Base-by-base conservation (phyloP, 352 stramenopile species). In the Globisporangium viniferum region DNA sequence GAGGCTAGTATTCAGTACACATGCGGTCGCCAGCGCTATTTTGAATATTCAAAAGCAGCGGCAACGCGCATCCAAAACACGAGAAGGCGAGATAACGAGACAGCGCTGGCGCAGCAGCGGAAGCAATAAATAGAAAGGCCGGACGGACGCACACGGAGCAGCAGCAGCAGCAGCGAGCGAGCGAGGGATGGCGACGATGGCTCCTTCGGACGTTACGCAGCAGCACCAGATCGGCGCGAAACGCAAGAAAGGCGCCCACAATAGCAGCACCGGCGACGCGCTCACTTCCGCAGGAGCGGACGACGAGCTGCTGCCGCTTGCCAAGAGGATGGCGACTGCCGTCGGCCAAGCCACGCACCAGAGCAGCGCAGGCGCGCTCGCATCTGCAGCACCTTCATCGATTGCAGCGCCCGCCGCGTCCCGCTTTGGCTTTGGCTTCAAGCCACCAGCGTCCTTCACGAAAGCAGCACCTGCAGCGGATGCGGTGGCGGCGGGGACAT, bases 361-460 rank as follows among this genome's bases (percentile, higher is more conserved):
- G 44, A 59, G 29, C 33, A 65, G 56, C 57, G 54, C 44, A 5
- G 49, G 22, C 39, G 73, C 39, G 62, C 24, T 46, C 39, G 59
- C 27, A 71, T 18, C n/a, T 5, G 57, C 57, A 18, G 8, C 33
- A 33, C 58, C 46, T 20, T 14, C 56, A 35, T 24, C 56, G 56
- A 5, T 48, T 12, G 51, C 51, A 14, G 27, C 62, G 24, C 29
- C 36, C 10, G 18, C n/a, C 27, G 39, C 39, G 6, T 56, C 56
- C 15, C 75, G 70, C 70, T 81, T 79, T 35, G 75, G 75, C 61
- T 80, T 80, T 62, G 73, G 73, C 33, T 81, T 81, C 67, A 74
- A 70, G 36, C 29, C 53, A 20, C 51, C 73, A 22, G 33, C 56
- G 29, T 12, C 27, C 12, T 24, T 61, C 22, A 36, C 71, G 49